Conservation (phyloP, 176 grass and related monocot genomes). For the Zizania latifolia region DNA sequence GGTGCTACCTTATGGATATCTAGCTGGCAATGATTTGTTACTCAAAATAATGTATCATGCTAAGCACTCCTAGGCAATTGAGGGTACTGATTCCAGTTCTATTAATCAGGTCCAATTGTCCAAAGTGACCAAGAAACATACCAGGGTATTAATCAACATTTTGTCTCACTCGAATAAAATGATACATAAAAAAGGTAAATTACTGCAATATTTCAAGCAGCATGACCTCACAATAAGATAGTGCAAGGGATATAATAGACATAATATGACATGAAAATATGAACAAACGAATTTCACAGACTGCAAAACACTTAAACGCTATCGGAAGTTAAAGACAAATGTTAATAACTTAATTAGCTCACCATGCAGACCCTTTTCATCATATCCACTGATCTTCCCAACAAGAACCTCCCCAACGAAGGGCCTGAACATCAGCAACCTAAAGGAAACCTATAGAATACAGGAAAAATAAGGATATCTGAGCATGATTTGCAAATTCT, state of each 20-base stretch:
- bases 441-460: constrained; percentile 60
- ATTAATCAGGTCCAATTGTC: neutral
- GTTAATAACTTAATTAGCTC: constrained; percentile 4
- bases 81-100: neutral
- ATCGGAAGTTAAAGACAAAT: neutral
- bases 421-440: constrained; percentile 81
- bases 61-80: neutral
- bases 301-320: neutral
- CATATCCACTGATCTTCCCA: constrained; percentile 75
- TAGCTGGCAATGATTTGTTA: neutral
- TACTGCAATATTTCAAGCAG: neutral
- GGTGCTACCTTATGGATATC: neutral
- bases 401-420: constrained; percentile 75
- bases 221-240: neutral
- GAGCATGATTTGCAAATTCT: neutral
- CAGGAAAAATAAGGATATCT: neutral
- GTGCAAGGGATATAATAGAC: neutral
- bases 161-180: neutral
- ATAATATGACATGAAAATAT: constrained; percentile 6
- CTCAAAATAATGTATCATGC: neutral
- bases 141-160: neutral
- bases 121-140: neutral
- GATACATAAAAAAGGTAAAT: neutral
- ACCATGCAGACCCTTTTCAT: constrained; percentile 76
- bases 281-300: neutral